Conservation (phyloP, 345 rosid species). For the Salix viminalis region DNA sequence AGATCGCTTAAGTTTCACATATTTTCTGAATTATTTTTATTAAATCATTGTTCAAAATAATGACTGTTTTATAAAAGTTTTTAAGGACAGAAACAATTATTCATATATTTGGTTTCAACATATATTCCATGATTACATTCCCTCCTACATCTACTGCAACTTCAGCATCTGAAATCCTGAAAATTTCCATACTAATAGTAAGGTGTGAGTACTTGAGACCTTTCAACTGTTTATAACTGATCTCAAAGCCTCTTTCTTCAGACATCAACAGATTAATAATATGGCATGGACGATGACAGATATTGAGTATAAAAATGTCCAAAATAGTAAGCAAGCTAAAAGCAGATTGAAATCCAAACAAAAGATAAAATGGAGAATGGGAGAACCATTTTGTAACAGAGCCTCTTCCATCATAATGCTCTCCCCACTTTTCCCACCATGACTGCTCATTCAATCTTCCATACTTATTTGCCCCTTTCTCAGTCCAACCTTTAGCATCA, state of each 20-base stretch:
- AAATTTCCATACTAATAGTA: not conserved
- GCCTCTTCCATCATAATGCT: slow-evolving; percentile 97
- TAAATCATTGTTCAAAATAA: not conserved
- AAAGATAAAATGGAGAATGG: not conserved
- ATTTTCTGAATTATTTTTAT: not conserved
- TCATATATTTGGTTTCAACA: not conserved
- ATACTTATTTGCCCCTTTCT: slow-evolving; percentile 96
- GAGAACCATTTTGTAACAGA: slow-evolving; percentile 91
- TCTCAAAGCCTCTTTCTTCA: not conserved
- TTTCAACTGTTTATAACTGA: not conserved
- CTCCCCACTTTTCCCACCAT: slow-evolving; percentile 99
- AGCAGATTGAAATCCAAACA: not conserved
- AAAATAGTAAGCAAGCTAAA: not conserved
- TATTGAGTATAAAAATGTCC: not conserved
- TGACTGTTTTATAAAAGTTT: not conserved
- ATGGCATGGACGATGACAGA: not conserved
- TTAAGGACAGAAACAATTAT: not conserved
- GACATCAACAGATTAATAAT: not conserved
- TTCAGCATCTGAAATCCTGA: not conserved
- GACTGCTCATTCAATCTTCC: slow-evolving; percentile 96
- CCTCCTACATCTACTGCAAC: not conserved
- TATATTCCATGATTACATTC: not conserved
- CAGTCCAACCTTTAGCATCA: slow-evolving; percentile 98
- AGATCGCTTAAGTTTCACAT: not conserved
- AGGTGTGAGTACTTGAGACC: not conserved